These are phyloP conservation scores for Quercus dentata DNA, from an alignment of 306 rosid species.

Conservation along the genomic window DNA sequence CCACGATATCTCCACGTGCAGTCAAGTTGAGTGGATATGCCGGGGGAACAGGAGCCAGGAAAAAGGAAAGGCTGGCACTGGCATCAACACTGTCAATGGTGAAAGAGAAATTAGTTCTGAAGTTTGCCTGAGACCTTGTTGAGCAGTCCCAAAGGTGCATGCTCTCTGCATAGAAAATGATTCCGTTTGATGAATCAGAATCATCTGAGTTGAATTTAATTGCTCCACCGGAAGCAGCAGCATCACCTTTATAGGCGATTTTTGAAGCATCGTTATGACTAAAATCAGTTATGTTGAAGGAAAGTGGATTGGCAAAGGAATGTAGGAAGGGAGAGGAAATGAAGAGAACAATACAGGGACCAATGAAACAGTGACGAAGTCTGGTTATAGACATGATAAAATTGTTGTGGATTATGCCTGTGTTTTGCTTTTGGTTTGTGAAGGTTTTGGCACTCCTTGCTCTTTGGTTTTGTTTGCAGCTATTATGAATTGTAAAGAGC, in stretches of 20 bases:
- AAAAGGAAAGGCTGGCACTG: constrained; percentile 18
- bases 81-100: not conserved
- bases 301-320: not conserved
- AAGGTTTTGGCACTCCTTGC: too few relatives aligned
- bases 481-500: too few relatives aligned
- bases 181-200: not conserved
- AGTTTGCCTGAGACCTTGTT: constrained; percentile 4
- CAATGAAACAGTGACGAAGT: not conserved
- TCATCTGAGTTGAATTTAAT: not conserved
- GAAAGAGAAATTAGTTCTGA: constrained; percentile 19
- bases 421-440: too few relatives aligned
- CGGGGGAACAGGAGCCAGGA: constrained; percentile 3
- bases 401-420: too few relatives aligned
- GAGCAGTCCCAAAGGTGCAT: constrained; percentile 17
- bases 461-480: too few relatives aligned
- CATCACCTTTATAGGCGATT: not conserved
- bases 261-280: not conserved
- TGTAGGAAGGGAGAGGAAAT: not conserved
- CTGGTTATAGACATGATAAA: not conserved
- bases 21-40: not conserved
- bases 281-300: not conserved
- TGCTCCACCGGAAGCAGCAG: not conserved
- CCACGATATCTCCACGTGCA: not conserved
- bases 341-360: not conserved
- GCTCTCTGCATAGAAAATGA: not conserved